Evolutionary conservation across 768 basidiomycete genomes (phyloP).

Genomic region (Kwoniella newhampshirensis): DNA sequence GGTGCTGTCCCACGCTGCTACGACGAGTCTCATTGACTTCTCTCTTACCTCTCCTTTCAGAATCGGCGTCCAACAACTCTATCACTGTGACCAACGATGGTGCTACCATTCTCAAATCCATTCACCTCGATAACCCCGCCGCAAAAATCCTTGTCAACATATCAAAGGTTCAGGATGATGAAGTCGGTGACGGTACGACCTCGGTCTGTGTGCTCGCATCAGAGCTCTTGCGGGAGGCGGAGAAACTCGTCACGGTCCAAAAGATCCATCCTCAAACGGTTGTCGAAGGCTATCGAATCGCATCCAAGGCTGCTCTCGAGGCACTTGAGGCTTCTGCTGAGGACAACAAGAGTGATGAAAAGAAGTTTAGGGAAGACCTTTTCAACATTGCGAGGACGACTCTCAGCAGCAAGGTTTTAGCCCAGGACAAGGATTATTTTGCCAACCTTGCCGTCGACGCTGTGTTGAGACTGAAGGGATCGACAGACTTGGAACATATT

Average conservation of each 20-base stretch:
- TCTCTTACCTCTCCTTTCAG: slow-evolving; percentile 11
- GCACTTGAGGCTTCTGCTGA: slow-evolving; percentile 79
- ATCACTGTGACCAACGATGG: slow-evolving; percentile 99
- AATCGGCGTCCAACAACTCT: slow-evolving; percentile 71
- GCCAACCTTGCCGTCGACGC: slow-evolving; percentile 97
- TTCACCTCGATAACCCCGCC: slow-evolving; percentile 95
- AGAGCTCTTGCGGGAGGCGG: slow-evolving; percentile 89
- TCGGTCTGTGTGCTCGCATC: slow-evolving; percentile 80
- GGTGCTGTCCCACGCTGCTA: not conserved
- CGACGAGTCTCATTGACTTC: no score
- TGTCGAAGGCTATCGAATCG: slow-evolving; percentile 93
- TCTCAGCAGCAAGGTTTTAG: slow-evolving; percentile 89
- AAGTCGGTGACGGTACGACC: slow-evolving; percentile 80
- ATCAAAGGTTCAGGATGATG: slow-evolving; percentile 99
- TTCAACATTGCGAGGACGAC: slow-evolving; percentile 97
- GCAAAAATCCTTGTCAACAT: slow-evolving; percentile 99
- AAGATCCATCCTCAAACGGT: slow-evolving; percentile 98
- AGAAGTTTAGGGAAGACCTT: slow-evolving; percentile 79
- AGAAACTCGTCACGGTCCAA: slow-evolving; percentile 77
- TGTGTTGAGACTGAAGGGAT: slow-evolving; percentile 89
- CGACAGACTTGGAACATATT: slow-evolving; percentile 94
- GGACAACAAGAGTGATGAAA: slow-evolving; percentile 74
- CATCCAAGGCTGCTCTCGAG: slow-evolving; percentile 75
- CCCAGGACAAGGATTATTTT: slow-evolving; percentile 97
- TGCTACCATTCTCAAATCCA: slow-evolving; percentile 95